Base-by-base conservation (phyloP, 805 yeast species). In the Candida piceae region DNA sequence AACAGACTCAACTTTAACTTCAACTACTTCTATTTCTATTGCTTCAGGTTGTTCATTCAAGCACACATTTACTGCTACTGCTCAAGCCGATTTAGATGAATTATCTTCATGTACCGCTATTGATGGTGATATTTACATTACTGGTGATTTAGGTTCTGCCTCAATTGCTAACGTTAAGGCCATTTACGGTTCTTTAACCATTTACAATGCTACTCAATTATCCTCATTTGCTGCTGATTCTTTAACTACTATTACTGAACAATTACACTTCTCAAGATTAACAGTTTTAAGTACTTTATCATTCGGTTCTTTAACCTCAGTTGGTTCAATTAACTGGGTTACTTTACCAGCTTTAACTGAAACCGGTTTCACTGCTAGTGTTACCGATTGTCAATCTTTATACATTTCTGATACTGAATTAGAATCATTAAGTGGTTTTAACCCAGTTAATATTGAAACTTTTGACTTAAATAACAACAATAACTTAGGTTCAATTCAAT, bases 381-480 rank as follows among this genome's bases (percentile, higher is more conserved):
- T 93, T 56, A 72, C 84, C 53, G 70, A 79, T 52, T 89, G 94
- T 58, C 75, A 77, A 58, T 65, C 75, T 40, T 72, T 90, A 51
- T 60, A 69, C 60, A 74, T 84, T 54, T 75, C 90, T 35, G 89
- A 84, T 67, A 84, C 93, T 48, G 70, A 78, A 50, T 71, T 84
- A 59, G 71, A 71, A 55, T 66, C 80, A 34, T 74, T 84, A 56
- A 75, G 72, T 39, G 93, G 93, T 64, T 70, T 83, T 56, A 61
- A 62, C 49, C 66, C 72, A 47, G 52, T 61, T 32, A 48, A 59
- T 42, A 70, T 70, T 36, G 68, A 66, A 43, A 75, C 73, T 35
- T 80, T 81, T 69, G 72, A 90, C 71, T 76, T 93, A 57, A 89
- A 88, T 88, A 93, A 93, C 83, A 93, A 93, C 79, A 69, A 63